Conservation (phyloP, 768 basidiomycete species). For the Serendipita indica region DNA sequence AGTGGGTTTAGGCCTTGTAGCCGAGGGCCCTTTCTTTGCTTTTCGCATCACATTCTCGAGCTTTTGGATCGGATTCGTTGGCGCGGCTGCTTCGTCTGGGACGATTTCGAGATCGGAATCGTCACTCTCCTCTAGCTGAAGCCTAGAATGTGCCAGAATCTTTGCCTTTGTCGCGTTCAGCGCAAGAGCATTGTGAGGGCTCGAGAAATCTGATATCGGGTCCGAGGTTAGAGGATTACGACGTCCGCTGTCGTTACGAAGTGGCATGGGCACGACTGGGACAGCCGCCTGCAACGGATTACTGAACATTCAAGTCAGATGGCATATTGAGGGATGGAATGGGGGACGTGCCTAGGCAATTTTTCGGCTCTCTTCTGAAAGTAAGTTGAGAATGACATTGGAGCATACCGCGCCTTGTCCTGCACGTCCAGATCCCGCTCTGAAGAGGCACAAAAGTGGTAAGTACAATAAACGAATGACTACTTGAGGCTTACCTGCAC, state of each 20-base stretch:
- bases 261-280: not conserved
- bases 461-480: not conserved
- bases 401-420: not conserved
- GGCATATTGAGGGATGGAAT: not conserved
- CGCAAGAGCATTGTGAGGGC: not conserved
- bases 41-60: not conserved
- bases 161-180: not conserved
- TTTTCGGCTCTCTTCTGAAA: conserved; percentile 1
- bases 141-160: not conserved
- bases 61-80: not conserved
- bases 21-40: too few species aligned
- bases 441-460: not conserved
- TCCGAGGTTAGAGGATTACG: too few species aligned
- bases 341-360: not conserved
- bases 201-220: not conserved
- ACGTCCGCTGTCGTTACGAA: not conserved
- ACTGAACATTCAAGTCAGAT: not conserved
- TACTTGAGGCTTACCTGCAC: not conserved
- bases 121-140: not conserved
- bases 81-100: not conserved
- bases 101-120: conserved; percentile 1
- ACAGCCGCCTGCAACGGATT: not conserved
- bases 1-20: too few species aligned
- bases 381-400: not conserved
- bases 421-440: conserved; percentile 3